A percentile compares a stretch with the other conserved stretches of the same genome.
Conservation (phyloP, 1,284 basidiomycete species). For the Macrocystidia cucumis region DNA sequence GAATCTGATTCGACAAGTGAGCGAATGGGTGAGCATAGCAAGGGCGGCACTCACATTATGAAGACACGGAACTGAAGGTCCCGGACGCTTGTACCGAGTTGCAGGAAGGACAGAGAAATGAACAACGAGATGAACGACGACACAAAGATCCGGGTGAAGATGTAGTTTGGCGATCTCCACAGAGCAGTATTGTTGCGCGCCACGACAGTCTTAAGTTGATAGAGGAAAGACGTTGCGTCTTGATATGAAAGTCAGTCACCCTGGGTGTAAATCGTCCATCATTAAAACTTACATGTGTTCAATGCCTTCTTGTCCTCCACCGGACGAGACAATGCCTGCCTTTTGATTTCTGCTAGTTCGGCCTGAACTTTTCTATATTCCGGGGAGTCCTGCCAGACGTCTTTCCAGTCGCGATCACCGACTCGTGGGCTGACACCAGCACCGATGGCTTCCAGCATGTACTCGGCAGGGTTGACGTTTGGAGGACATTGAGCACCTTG, state of each 20-base stretch:
- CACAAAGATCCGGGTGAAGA: constrained; percentile 78
- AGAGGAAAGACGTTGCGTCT: constrained; percentile 75
- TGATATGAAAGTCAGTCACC: constrained; percentile 1
- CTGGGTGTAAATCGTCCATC: not conserved
- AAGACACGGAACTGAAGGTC: constrained; percentile 85
- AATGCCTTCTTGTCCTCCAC: constrained; percentile 29
- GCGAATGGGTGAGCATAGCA: constrained; percentile 2
- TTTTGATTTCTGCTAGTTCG: constrained; percentile 40
- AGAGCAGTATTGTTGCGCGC: constrained; percentile 69
- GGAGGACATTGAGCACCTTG: constrained; percentile 58
- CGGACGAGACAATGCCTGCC: constrained; percentile 29
- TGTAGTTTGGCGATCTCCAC: constrained; percentile 81
- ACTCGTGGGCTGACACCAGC: constrained; percentile 61
- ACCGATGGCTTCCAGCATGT: constrained; percentile 67
- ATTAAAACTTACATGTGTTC: constrained; percentile 34
- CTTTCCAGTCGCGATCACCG: constrained; percentile 70
- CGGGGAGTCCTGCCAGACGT: constrained; percentile 59
- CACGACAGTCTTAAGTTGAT: constrained; percentile 75
- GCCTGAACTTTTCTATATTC: constrained; percentile 29
- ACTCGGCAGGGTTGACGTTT: constrained; percentile 55
- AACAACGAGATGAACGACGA: constrained; percentile 73
- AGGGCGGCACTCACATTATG: constrained; percentile 42
- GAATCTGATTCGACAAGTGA: constrained; percentile 35
- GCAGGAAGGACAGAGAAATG: constrained; percentile 80
- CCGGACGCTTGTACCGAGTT: constrained; percentile 52